phyloP scores from a whole-genome alignment of 176 grass and related monocot species.

The Paspalum vaginatum region DNA sequence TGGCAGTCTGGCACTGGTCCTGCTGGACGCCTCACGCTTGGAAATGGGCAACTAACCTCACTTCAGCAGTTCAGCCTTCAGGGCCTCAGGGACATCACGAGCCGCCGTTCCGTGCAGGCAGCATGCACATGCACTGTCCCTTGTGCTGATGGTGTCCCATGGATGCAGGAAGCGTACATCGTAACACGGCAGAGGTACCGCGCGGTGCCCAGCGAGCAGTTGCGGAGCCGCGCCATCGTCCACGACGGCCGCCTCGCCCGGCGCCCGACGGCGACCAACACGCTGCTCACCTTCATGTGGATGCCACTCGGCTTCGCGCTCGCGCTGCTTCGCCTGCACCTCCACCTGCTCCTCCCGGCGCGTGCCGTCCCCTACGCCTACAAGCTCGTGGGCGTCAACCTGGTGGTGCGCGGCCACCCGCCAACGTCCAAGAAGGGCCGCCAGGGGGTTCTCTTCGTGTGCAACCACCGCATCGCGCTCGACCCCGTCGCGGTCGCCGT shows the following conservation, averaged over 20 bases:
- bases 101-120: background rate
- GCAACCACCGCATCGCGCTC: slow-evolving; percentile 75
- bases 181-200: slow-evolving; percentile 50
- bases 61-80: no score
- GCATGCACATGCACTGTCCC: background rate
- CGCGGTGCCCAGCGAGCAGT: slow-evolving; percentile 46
- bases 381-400: slow-evolving; percentile 61
- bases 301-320: slow-evolving; percentile 62
- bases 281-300: slow-evolving; percentile 75
- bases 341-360: slow-evolving; percentile 58
- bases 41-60: background rate
- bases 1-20: slow-evolving; percentile 21
- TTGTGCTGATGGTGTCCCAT: background rate
- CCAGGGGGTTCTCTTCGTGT: slow-evolving; percentile 64
- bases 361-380: slow-evolving; percentile 56
- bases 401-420: slow-evolving; percentile 62
- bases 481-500: slow-evolving; percentile 46
- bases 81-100: no score
- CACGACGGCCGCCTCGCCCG: slow-evolving; percentile 72
- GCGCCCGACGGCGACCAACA: slow-evolving; percentile 60
- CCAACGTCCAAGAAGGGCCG: slow-evolving; percentile 42
- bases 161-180: slow-evolving; percentile 61
- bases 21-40: background rate
- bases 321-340: slow-evolving; percentile 48
- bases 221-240: slow-evolving; percentile 50